Base-by-base conservation (phyloP, 371 early-diverging fungal species). In the Syncephalis fuscata region DNA sequence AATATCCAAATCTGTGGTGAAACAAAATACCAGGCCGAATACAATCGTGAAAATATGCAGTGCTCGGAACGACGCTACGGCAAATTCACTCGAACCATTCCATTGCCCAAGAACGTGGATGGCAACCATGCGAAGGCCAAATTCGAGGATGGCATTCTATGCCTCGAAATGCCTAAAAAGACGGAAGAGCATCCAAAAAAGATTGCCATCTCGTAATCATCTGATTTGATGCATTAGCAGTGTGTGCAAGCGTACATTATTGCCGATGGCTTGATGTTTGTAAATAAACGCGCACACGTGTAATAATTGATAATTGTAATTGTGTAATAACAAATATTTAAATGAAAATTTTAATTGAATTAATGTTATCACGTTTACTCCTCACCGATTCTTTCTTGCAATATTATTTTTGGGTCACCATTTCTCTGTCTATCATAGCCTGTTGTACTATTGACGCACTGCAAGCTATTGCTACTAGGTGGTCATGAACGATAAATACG, bases 111-210 rank as follows among this genome's bases (percentile, higher is more conserved):
- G 16, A 56, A 59, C 37, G 66, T 68, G 17, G 62, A 68, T 22
- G 39, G 50, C 24, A 68, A 69, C 14, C 57, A 65, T 2, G 66
- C 70, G 41, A 50, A 62, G 14, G 77, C 76, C 48, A 66, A 62
- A 23, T 72, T 68, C 51, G 51, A 72, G 8, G 55, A 78, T 44
- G 80, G 80, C 21, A 67, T 78, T 8, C 59, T 80, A 44, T 51
- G 59, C 43, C 53, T 80, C 9, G 50, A 45, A 27, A 50, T 78
- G 46, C 68, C 76, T 15, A 79, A 78, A 56, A 54, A 47, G 1
- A 57, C 63, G 52, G 50, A 32, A 41, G 11, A 53, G 10, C 3
- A 44, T 40, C 50, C 54, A 40, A 46, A 53, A 16, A 58, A 57
- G 27, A 63, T 67, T n/a, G 53, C 57, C 7, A 55, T 67, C 49